These are phyloP conservation scores for Pseudoneurospora amorphoporcata DNA, from an alignment of 495 filamentous ascomycete genomes.

Conservation along the genomic window DNA sequence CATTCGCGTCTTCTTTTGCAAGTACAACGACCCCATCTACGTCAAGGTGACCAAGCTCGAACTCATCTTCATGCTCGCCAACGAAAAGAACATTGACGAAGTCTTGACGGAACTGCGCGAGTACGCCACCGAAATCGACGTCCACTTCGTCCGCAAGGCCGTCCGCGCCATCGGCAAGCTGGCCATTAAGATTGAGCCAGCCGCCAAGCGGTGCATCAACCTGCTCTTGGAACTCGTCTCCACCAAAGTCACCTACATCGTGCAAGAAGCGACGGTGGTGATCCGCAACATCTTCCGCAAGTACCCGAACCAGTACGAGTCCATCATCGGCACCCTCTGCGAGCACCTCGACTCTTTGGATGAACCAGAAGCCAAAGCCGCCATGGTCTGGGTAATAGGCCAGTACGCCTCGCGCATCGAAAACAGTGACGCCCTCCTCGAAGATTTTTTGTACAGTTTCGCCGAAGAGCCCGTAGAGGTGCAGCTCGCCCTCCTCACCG, in stretches of 20 bases:
- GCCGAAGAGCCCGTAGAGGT: slow-evolving; percentile 51
- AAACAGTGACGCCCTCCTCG: slow-evolving; percentile 86
- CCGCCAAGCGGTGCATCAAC: slow-evolving; percentile 91
- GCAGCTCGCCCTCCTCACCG: slow-evolving; percentile 90
- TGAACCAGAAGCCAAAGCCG: slow-evolving; percentile 82
- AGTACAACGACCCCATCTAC: slow-evolving; percentile 97
- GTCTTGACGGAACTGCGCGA: slow-evolving; percentile 90
- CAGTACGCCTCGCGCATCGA: slow-evolving; percentile 98
- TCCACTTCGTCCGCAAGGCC: slow-evolving; percentile 94
- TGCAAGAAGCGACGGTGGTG: slow-evolving; percentile 94
- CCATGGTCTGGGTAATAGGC: slow-evolving; percentile 97
- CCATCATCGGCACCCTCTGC: slow-evolving; percentile 92
- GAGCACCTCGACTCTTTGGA: slow-evolving; percentile 95
- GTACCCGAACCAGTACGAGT: slow-evolving; percentile 87
- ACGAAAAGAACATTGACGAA: slow-evolving; percentile 93
- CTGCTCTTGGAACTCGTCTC: slow-evolving; percentile 86
- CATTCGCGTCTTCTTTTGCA: slow-evolving; percentile 97
- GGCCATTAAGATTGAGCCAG: slow-evolving; percentile 93
- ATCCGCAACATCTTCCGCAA: slow-evolving; percentile 98
- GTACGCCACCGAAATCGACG: slow-evolving; percentile 95
- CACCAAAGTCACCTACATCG: slow-evolving; percentile 97
- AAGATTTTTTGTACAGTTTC: slow-evolving; percentile 91
- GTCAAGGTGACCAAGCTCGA: slow-evolving; percentile 96
- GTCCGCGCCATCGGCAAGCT: slow-evolving; percentile 94
- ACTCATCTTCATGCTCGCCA: slow-evolving; percentile 99